Percentiles rank a stretch among this genome's conserved stretches.
phyloP scores from a whole-genome alignment of 768 basidiomycete species.

The Chiua virens region DNA sequence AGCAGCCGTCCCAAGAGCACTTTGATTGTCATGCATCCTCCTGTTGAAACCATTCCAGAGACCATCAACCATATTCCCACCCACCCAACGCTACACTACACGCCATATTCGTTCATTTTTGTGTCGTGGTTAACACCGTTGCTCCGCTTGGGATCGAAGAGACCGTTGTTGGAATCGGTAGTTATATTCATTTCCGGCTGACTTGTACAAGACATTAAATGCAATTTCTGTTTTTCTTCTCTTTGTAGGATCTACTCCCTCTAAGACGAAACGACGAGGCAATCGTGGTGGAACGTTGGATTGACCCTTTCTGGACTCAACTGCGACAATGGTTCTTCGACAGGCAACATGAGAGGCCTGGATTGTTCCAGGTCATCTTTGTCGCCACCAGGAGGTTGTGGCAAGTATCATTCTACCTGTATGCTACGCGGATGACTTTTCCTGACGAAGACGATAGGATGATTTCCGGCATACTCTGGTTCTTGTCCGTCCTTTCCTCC shows the following conservation, averaged over 20 bases:
- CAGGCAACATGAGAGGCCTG: constrained; percentile 10
- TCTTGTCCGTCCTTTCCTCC: constrained; percentile 21
- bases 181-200: constrained; percentile 26
- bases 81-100: constrained; percentile 18
- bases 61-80: constrained; percentile 17
- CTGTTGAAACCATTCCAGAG: constrained; percentile 13
- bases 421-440: no score
- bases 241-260: constrained; percentile 23
- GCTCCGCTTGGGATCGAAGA: constrained; percentile 24
- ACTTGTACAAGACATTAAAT: constrained; percentile 21
- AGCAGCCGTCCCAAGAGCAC: constrained; percentile 13
- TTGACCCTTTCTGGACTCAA: constrained; percentile 25
- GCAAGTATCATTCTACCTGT: constrained; percentile 1
- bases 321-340: constrained; percentile 20
- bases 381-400: constrained; percentile 15
- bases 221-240: constrained; percentile 8
- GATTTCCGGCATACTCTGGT: constrained; percentile 29
- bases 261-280: constrained; percentile 27
- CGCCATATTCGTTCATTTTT: constrained; percentile 17
- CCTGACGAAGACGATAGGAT: constrained; percentile 10
- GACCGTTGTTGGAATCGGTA: constrained; percentile 32
- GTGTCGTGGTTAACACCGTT: constrained; percentile 29
- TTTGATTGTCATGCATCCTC: constrained; percentile 26
- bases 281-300: constrained; percentile 23
- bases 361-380: constrained; percentile 18